A percentile compares a stretch with the other conserved stretches of the same genome.
Evolutionary conservation across 129 eudicot genomes (phyloP).

Genomic region (Ambrosia trifida): DNA sequence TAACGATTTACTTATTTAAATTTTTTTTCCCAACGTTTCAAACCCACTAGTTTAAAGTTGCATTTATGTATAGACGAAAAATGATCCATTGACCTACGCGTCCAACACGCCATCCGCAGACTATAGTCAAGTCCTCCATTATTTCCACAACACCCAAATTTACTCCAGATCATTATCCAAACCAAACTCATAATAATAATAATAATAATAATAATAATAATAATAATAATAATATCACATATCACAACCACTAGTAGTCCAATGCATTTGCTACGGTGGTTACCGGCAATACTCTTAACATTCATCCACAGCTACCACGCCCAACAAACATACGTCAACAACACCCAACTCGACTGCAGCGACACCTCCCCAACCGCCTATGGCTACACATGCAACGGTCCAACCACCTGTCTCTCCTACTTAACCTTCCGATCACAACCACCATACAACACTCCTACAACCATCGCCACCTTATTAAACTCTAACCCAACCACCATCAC

Average conservation of each 20-base stretch:
- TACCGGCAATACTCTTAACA: not conserved
- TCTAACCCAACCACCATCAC: slow-evolving; percentile 44
- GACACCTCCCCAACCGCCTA: slow-evolving; percentile 37
- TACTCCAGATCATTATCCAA: too few species aligned
- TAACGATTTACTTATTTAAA: too few species aligned
- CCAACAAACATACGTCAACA: slow-evolving; percentile 68
- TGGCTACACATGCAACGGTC: slow-evolving; percentile 60
- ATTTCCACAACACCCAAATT: too few species aligned
- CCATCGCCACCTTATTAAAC: slow-evolving; percentile 45
- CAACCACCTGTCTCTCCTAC: slow-evolving; percentile 51
- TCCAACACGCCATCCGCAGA: too few species aligned
- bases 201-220: not conserved
- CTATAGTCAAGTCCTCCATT: too few species aligned
- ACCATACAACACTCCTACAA: slow-evolving; percentile 41
- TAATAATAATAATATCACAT: not conserved
- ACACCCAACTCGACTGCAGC: slow-evolving; percentile 57
- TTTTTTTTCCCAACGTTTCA: too few species aligned
- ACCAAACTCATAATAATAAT: slow-evolving; percentile 1
- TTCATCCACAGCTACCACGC: slow-evolving; percentile 27
- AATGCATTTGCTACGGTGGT: slow-evolving; percentile 5
- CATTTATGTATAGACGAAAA: too few species aligned
- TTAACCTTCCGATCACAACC: slow-evolving; percentile 70
- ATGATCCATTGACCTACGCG: too few species aligned
- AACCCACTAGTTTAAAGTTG: too few species aligned
- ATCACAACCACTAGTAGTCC: slow-evolving; percentile 5